A percentile compares a stretch with the other conserved stretches of the same genome.
Evolutionary conservation across 345 rosid genomes (phyloP).

Genomic region (Arabidopsis arenosa): DNA sequence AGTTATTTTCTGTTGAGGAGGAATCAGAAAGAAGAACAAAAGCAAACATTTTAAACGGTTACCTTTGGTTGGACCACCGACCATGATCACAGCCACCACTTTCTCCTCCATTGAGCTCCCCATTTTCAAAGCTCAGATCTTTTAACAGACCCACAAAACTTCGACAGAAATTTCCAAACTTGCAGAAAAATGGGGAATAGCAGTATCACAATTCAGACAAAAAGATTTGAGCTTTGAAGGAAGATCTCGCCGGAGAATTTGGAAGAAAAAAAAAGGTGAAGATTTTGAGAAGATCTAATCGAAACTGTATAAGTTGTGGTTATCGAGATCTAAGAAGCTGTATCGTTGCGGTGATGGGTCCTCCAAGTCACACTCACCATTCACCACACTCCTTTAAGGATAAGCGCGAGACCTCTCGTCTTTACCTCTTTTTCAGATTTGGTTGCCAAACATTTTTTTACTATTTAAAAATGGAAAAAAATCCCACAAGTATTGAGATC

Average conservation of each 20-base stretch:
- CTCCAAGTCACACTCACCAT: slow-evolving; percentile 38
- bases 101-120: slow-evolving; percentile 69
- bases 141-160: slow-evolving; percentile 26
- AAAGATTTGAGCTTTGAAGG: not conserved
- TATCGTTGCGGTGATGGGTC: slow-evolving; percentile 41
- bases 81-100: slow-evolving; percentile 97
- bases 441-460: not conserved
- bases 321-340: slow-evolving; percentile 40
- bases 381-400: slow-evolving; percentile 34
- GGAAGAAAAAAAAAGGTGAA: not conserved
- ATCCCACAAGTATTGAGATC: slow-evolving; percentile 9
- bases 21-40: not conserved
- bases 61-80: slow-evolving; percentile 99
- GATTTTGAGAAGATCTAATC: slow-evolving; percentile 36
- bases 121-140: slow-evolving; percentile 61
- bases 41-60: slow-evolving; percentile 11
- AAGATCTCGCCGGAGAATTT: slow-evolving; percentile 28
- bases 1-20: not conserved
- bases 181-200: not conserved
- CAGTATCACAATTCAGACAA: slow-evolving; percentile 11
- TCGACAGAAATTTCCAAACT: not conserved
- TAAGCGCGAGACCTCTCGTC: slow-evolving; percentile 22
- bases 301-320: slow-evolving; percentile 3
- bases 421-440: slow-evolving; percentile 22
- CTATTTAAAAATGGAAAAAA: not conserved